phyloP scores from a whole-genome alignment of 2,329 filamentous ascomycete species.

The Claviceps pusilla region DNA sequence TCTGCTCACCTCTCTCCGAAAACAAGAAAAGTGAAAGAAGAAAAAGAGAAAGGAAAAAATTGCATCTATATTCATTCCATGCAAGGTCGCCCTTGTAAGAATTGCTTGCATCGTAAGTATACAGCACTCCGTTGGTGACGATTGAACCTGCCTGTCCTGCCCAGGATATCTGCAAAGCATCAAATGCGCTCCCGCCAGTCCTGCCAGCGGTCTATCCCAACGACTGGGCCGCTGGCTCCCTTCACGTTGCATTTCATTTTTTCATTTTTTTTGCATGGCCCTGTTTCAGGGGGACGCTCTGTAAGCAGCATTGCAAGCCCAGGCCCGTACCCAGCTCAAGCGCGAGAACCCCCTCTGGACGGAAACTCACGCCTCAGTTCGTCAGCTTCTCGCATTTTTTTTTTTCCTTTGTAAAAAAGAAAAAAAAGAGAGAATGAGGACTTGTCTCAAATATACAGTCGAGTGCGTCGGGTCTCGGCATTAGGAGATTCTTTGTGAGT shows the following conservation, averaged over 20 bases:
- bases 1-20: not conserved
- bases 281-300: not conserved
- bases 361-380: not conserved
- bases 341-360: not conserved
- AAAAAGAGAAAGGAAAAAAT: not conserved
- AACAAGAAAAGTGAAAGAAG: not conserved
- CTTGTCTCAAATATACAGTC: too few species aligned
- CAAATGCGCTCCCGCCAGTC: not conserved
- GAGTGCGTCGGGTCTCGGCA: not conserved
- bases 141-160: not conserved
- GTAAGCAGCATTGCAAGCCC: not conserved
- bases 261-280: not conserved
- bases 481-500: too few species aligned
- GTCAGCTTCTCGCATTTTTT: not conserved
- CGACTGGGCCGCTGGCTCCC: not conserved
- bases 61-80: slow-evolving; percentile 1
- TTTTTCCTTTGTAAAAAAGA: too few species aligned
- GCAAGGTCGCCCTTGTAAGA: not conserved
- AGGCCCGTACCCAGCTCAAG: not conserved
- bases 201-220: not conserved
- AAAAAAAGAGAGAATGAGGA: too few species aligned
- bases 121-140: not conserved
- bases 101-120: not conserved
- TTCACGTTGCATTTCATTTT: not conserved
- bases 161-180: too few species aligned